Percentiles rank a stretch among this genome's conserved stretches.
phyloP scores from a whole-genome alignment of 1,284 basidiomycete species.

The Boletus smithii region DNA sequence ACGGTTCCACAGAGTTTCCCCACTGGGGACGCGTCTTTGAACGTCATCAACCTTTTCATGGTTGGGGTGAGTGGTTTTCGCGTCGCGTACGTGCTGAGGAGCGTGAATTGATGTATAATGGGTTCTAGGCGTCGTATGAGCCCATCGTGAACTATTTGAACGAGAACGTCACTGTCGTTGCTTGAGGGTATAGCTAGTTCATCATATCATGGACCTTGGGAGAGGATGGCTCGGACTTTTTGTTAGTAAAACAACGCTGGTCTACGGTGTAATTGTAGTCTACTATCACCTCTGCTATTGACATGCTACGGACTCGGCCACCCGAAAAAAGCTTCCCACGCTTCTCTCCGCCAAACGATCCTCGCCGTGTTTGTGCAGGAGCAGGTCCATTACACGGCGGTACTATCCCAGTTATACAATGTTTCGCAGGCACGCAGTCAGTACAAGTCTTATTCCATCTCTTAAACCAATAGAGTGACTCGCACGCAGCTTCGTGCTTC shows the following conservation, averaged over 20 bases:
- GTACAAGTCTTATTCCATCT: conserved; percentile 1
- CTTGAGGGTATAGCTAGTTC: neutral
- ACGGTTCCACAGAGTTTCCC: conserved; percentile 17
- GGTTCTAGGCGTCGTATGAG: conserved; percentile 11
- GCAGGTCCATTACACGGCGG: no score
- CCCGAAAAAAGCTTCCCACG: conserved; percentile 10
- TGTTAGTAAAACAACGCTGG: neutral
- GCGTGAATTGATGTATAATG: conserved; percentile 7
- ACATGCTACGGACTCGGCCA: no score
- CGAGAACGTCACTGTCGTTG: conserved; percentile 17
- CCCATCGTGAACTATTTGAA: conserved; percentile 26
- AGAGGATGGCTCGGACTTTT: no score
- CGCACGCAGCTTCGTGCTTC: conserved; percentile 25
- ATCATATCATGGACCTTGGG: neutral
- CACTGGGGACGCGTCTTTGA: conserved; percentile 17
- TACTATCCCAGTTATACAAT: conserved; percentile 5
- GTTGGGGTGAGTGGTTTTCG: conserved; percentile 25
- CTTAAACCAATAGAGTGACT: neutral
- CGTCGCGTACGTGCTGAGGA: neutral
- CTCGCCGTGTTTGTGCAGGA: conserved; percentile 1
- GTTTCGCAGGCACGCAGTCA: conserved; percentile 27
- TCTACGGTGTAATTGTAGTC: neutral
- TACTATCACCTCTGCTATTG: no score
- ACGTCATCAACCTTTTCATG: conserved; percentile 27
- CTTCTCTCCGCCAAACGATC: conserved; percentile 12